Conservation (phyloP, 371 early-diverging fungal genomes). For the Nematocida homosporus region DNA sequence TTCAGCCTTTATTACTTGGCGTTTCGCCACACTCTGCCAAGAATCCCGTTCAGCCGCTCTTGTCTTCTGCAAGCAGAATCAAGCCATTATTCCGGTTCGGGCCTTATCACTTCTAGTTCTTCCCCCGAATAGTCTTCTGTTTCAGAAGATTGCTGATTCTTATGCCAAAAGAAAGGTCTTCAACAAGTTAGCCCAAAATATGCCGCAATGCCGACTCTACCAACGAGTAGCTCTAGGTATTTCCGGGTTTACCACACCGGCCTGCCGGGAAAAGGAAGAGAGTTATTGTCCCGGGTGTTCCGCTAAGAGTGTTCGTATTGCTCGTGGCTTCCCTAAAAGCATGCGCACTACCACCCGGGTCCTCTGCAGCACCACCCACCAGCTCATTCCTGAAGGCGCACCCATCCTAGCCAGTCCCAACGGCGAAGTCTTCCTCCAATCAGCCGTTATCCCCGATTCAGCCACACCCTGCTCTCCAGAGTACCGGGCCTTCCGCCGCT, state of each 20-base stretch:
- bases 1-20: not conserved
- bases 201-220: constrained; percentile 14
- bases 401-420: not conserved
- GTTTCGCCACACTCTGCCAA: not conserved
- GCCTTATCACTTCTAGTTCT: constrained; percentile 41
- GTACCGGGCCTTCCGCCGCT: not conserved
- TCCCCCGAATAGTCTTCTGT: not conserved
- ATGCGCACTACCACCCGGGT: constrained; percentile 30
- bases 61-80: constrained; percentile 6
- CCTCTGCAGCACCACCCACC: constrained; percentile 17
- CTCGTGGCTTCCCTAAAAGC: constrained; percentile 31
- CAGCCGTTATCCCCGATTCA: not conserved
- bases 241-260: constrained; percentile 46
- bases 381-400: constrained; percentile 14
- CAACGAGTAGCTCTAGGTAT: constrained; percentile 38
- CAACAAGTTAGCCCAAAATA: not conserved
- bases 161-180: not conserved
- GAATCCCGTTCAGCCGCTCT: constrained; percentile 7
- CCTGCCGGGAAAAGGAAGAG: constrained; percentile 37
- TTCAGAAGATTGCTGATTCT: constrained; percentile 4
- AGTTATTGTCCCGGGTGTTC: constrained; percentile 43
- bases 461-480: not conserved
- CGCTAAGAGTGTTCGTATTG: not conserved
- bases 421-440: constrained; percentile 10
- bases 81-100: not conserved